phyloP scores from a whole-genome alignment of 164 flowering plant species.

The Stephania japonica region DNA sequence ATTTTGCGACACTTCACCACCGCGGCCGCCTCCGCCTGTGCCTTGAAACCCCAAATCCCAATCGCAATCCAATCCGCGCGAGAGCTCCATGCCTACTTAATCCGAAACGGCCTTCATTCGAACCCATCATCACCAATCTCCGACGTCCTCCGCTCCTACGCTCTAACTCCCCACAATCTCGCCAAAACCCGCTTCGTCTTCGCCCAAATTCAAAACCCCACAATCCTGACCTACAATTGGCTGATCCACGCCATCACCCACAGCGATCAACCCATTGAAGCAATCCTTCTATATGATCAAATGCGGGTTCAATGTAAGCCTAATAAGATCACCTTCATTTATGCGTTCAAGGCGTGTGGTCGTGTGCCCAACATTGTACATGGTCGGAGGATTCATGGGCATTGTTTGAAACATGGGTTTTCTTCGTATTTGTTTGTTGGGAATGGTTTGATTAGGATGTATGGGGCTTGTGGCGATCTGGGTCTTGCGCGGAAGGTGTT shows the following conservation, averaged over 20 bases:
- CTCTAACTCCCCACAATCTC: conserved; percentile 29
- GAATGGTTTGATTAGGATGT: conserved; percentile 55
- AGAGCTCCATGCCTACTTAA: conserved; percentile 53
- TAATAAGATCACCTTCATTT: conserved; percentile 37
- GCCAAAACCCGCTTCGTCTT: conserved; percentile 37
- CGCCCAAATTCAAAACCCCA: conserved; percentile 32
- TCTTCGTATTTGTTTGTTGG: conserved; percentile 36
- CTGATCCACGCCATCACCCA: conserved; percentile 44
- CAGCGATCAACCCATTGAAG: conserved; percentile 34
- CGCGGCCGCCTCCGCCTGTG: no score
- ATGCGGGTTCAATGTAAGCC: conserved; percentile 29
- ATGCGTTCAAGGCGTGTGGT: conserved; percentile 48
- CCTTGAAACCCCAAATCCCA: conserved; percentile 8
- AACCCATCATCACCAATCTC: conserved; percentile 37
- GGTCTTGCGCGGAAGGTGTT: conserved; percentile 37
- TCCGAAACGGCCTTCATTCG: conserved; percentile 34
- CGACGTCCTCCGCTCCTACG: conserved; percentile 39
- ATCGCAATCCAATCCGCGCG: conserved; percentile 22
- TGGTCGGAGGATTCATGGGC: conserved; percentile 42
- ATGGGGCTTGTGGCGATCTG: conserved; percentile 34
- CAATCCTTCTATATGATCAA: conserved; percentile 30
- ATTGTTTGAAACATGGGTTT: conserved; percentile 47
- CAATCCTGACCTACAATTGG: conserved; percentile 30
- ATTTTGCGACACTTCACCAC: conserved; percentile 19
- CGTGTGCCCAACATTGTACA: conserved; percentile 21